These are phyloP conservation scores for Penicillium antarcticum DNA, from an alignment of 495 filamentous ascomycete species.

Conservation along the genomic window DNA sequence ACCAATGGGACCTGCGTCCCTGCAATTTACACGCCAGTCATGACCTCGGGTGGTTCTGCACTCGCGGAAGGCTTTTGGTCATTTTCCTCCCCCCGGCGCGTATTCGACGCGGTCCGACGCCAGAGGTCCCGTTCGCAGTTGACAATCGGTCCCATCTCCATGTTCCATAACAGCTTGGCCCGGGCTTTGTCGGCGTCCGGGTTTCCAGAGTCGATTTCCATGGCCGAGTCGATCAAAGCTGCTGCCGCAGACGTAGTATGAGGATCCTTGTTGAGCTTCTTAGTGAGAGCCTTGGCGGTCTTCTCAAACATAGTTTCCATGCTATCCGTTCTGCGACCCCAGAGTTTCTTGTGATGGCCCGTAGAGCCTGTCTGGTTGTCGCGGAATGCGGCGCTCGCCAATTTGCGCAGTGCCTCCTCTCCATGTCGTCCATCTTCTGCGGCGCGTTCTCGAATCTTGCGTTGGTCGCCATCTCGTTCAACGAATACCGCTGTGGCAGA, in stretches of 20 bases:
- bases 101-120: slow-evolving; percentile 31
- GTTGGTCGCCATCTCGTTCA: slow-evolving; percentile 62
- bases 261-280: slow-evolving; percentile 29
- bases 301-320: slow-evolving; percentile 51
- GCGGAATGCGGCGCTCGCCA: slow-evolving; percentile 53
- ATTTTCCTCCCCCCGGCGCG: slow-evolving; percentile 30
- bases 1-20: slow-evolving; percentile 12
- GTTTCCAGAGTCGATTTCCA: slow-evolving; percentile 35
- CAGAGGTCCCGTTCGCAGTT: slow-evolving; percentile 47
- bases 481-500: slow-evolving; percentile 63
- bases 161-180: slow-evolving; percentile 26
- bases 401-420: slow-evolving; percentile 68
- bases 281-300: slow-evolving; percentile 37
- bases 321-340: slow-evolving; percentile 40
- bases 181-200: slow-evolving; percentile 28
- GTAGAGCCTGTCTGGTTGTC: slow-evolving; percentile 37
- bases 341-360: slow-evolving; percentile 41
- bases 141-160: slow-evolving; percentile 46
- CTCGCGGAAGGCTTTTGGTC: slow-evolving; percentile 20
- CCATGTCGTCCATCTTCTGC: slow-evolving; percentile 70
- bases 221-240: slow-evolving; percentile 12
- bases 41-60: slow-evolving; percentile 27
- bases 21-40: slow-evolving; percentile 25
- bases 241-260: neutral
- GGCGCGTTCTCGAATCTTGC: slow-evolving; percentile 68